Evolutionary conservation across 2,329 filamentous ascomycete genomes (phyloP).

Genomic region (Ceratocystis eucalypticola): DNA sequence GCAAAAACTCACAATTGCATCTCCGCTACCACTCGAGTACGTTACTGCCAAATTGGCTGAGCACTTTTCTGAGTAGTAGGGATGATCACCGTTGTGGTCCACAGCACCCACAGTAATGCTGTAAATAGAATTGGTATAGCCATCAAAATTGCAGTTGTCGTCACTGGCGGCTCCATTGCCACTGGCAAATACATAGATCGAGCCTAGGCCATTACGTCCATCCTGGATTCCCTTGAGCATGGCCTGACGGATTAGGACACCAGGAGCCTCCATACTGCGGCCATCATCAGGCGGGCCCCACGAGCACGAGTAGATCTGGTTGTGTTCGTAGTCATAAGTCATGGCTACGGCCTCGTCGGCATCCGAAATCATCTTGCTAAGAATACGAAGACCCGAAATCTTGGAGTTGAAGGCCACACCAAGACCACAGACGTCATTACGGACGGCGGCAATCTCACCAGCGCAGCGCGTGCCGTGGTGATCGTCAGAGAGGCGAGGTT

Average conservation of each 20-base stretch:
- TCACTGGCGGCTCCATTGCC: slow-evolving; percentile 78
- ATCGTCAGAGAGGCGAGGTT: slow-evolving; percentile 72
- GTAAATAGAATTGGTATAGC: slow-evolving; percentile 98
- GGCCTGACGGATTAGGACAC: slow-evolving; percentile 72
- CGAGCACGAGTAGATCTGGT: slow-evolving; percentile 96
- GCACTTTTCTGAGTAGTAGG: slow-evolving; percentile 92
- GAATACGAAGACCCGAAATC: slow-evolving; percentile 81
- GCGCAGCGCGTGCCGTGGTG: slow-evolving; percentile 87
- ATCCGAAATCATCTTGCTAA: slow-evolving; percentile 81
- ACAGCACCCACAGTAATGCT: slow-evolving; percentile 93
- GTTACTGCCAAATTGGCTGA: slow-evolving; percentile 92
- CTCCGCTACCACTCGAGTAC: slow-evolving; percentile 80
- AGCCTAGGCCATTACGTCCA: slow-evolving; percentile 69
- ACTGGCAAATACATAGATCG: slow-evolving; percentile 91
- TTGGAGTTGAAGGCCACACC: slow-evolving; percentile 88
- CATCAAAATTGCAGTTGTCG: slow-evolving; percentile 98
- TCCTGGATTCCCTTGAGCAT: slow-evolving; percentile 89
- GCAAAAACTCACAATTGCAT: slow-evolving; percentile 53
- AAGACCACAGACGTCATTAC: slow-evolving; percentile 87
- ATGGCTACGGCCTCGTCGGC: slow-evolving; percentile 83
- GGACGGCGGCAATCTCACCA: slow-evolving; percentile 83
- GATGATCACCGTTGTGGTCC: slow-evolving; percentile 73
- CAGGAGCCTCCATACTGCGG: slow-evolving; percentile 82
- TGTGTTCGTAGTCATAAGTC: slow-evolving; percentile 82
- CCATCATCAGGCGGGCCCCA: slow-evolving; percentile 97